phyloP scores from a whole-genome alignment of 1,139 yeast genomes.

The Suhomyces taliae region DNA sequence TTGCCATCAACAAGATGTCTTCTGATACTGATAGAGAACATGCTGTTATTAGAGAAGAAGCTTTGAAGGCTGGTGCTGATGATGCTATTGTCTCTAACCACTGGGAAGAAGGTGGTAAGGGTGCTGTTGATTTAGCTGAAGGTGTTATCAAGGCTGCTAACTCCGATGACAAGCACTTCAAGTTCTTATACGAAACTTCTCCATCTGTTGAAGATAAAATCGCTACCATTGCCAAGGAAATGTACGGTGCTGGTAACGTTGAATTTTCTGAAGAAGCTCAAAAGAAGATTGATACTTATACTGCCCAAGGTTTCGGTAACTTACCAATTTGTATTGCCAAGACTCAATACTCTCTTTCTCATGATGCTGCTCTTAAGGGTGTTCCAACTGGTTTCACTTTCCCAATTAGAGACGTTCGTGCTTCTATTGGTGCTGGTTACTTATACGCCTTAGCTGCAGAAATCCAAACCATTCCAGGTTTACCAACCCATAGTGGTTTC shows the following conservation, averaged over 20 bases:
- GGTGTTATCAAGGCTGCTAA: constrained; percentile 80
- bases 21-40: constrained; percentile 84
- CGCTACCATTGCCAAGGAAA: constrained; percentile 75
- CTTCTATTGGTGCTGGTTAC: constrained; percentile 82
- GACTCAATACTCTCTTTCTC: constrained; percentile 80
- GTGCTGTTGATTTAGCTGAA: constrained; percentile 84
- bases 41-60: constrained; percentile 77
- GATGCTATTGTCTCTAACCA: constrained; percentile 95
- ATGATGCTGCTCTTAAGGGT: constrained; percentile 78
- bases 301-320: constrained; percentile 69
- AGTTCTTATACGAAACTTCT: constrained; percentile 67
- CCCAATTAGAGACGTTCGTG: constrained; percentile 78
- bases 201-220: constrained; percentile 81
- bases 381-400: constrained; percentile 77
- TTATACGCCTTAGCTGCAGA: constrained; percentile 81
- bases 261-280: constrained; percentile 69
- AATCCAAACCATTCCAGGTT: constrained; percentile 81
- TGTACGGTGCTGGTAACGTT: constrained; percentile 80
- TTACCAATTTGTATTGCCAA: constrained; percentile 82
- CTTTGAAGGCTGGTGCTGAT: constrained; percentile 89
- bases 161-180: constrained; percentile 51
- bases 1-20: constrained; percentile 91
- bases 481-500: constrained; percentile 80
- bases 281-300: constrained; percentile 63
- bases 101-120: constrained; percentile 98